A percentile compares a stretch with the other conserved stretches of the same genome.
Conservation (phyloP, 1,284 basidiomycete species). For the Moesziomyces parantarcticus region DNA sequence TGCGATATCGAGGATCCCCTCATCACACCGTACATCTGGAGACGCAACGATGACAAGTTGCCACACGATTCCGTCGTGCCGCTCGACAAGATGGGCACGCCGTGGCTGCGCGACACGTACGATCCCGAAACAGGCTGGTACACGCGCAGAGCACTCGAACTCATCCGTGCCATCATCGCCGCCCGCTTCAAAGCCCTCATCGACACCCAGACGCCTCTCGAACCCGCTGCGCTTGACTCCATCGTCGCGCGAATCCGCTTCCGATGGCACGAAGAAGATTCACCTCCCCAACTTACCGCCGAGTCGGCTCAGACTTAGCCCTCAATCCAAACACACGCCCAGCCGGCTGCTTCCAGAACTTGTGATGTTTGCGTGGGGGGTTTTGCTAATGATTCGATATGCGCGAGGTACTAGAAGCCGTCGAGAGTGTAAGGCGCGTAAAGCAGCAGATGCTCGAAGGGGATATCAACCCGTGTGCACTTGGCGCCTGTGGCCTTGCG, state of each 20-base stretch:
- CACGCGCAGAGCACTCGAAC: constrained; percentile 40
- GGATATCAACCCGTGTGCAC: constrained; percentile 35
- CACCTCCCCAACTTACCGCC: not conserved
- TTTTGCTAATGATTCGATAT: no score
- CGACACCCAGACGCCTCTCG: constrained; percentile 16
- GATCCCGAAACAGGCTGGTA: constrained; percentile 59
- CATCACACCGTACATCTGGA: constrained; percentile 46
- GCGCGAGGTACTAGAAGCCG: no score
- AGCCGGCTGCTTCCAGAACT: no score
- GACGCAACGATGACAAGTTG: constrained; percentile 8
- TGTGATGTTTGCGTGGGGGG: no score
- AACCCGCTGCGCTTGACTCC: not conserved
- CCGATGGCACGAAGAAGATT: constrained; percentile 41
- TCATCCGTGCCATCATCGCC: constrained; percentile 41
- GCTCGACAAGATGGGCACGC: constrained; percentile 2
- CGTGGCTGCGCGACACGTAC: constrained; percentile 15
- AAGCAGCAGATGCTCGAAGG: constrained; percentile 15
- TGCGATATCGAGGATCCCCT: constrained; percentile 89
- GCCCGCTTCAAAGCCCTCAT: constrained; percentile 44
- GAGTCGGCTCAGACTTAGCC: no score
- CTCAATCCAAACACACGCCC: no score
- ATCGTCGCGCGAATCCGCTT: constrained; percentile 12
- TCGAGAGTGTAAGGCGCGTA: no score
- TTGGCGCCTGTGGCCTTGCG: no score
- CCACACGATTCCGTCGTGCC: constrained; percentile 1